These are phyloP conservation scores for Metschnikowia dekortorum DNA, from an alignment of 805 yeast species.

Conservation along the genomic window DNA sequence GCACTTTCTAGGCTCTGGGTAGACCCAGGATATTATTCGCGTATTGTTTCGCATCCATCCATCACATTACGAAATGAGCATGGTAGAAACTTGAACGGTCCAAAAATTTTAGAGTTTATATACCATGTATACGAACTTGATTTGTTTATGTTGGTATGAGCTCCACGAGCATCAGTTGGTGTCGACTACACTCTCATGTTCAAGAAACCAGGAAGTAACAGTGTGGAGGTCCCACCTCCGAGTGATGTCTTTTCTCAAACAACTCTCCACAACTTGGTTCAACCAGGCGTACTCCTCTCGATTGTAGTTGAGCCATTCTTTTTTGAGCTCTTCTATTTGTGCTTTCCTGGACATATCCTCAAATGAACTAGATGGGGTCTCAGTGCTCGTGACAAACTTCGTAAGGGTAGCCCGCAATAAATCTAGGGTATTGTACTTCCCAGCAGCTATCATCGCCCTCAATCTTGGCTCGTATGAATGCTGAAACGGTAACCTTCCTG, in stretches of 20 bases:
- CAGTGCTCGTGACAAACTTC: conserved; percentile 23
- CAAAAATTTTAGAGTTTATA: background rate
- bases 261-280: conserved; percentile 43
- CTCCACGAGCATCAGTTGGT: background rate
- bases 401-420: conserved; percentile 40
- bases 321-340: conserved; percentile 8
- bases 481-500: conserved; percentile 75
- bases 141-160: background rate
- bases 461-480: conserved; percentile 81
- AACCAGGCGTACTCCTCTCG: conserved; percentile 24
- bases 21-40: background rate
- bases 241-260: conserved; percentile 49
- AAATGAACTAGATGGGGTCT: conserved; percentile 12
- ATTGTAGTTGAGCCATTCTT: conserved; percentile 19
- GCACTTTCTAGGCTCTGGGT: background rate
- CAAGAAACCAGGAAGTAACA: conserved; percentile 16
- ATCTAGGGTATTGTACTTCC: conserved; percentile 49
- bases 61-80: background rate
- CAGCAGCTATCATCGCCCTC: conserved; percentile 65
- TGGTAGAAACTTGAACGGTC: background rate
- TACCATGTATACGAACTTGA: background rate
- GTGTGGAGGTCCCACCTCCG: conserved; percentile 48
- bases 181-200: background rate
- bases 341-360: conserved; percentile 11
- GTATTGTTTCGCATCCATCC: background rate